A percentile compares a stretch with the other conserved stretches of the same genome.
phyloP scores from a whole-genome alignment of 495 filamentous ascomycete species.

The Acidomyces sp. region DNA sequence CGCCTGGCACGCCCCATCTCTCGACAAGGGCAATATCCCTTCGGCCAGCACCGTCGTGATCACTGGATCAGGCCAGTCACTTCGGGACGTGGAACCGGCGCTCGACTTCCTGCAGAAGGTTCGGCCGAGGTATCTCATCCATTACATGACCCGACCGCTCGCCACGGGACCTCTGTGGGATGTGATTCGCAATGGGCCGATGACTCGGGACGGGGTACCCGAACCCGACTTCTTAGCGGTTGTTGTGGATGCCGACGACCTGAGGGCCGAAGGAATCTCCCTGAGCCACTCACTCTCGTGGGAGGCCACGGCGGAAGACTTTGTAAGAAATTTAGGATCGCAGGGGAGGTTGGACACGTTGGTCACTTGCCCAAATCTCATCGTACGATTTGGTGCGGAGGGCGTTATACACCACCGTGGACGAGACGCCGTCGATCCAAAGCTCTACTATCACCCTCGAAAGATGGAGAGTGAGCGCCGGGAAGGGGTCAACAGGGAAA shows the following conservation, averaged over 20 bases:
- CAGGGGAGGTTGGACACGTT: conserved; percentile 20
- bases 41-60: conserved; percentile 13
- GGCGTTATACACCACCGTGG: conserved; percentile 21
- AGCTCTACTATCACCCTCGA: conserved; percentile 17
- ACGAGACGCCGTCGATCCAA: conserved; percentile 16
- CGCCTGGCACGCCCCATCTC: conserved; percentile 12
- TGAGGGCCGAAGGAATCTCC: conserved; percentile 18
- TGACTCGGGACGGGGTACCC: conserved; percentile 13
- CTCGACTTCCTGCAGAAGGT: conserved; percentile 18
- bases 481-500: background rate
- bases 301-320: conserved; percentile 21
- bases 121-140: conserved; percentile 17
- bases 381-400: conserved; percentile 19
- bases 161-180: conserved; percentile 19
- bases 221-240: conserved; percentile 16
- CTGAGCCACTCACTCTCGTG: conserved; percentile 18
- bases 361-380: conserved; percentile 20
- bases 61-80: conserved; percentile 17
- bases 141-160: conserved; percentile 19
- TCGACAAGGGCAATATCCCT: background rate
- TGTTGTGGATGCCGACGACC: conserved; percentile 19
- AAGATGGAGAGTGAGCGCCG: conserved; percentile 6
- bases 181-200: conserved; percentile 16
- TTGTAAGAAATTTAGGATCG: conserved; percentile 19
- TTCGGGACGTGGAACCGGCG: conserved; percentile 18